Conservation (phyloP, 2,329 filamentous ascomycete species). For the Colletotrichum camelliae region DNA sequence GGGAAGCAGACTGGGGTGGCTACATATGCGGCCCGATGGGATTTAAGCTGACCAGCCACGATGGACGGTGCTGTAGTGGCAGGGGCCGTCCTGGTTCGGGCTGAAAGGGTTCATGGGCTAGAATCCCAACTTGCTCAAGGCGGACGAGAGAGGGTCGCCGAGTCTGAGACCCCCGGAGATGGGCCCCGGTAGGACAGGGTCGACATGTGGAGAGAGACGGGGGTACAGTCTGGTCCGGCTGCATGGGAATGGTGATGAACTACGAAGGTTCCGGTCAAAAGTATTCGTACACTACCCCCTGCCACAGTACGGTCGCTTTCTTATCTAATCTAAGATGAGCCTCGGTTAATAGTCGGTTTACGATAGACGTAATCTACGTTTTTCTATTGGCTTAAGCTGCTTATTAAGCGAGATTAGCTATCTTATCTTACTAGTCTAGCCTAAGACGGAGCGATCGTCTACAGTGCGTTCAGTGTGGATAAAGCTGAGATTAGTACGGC, state of each 20-base stretch:
- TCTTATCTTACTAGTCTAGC: too few species aligned
- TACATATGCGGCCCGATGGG: neutral
- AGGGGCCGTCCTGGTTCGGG: neutral
- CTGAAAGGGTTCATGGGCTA: neutral
- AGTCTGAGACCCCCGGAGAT: conserved; percentile 10
- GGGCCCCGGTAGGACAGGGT: conserved; percentile 9
- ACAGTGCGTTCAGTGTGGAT: too few species aligned
- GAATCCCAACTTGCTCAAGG: neutral
- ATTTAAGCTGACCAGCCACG: neutral
- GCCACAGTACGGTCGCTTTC: too few species aligned
- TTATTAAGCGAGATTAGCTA: too few species aligned
- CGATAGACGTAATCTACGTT: too few species aligned
- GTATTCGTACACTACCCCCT: too few species aligned
- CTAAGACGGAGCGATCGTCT: too few species aligned
- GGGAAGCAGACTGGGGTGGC: neutral
- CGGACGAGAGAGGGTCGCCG: neutral
- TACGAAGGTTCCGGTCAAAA: too few species aligned
- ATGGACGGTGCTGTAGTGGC: neutral
- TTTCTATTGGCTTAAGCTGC: too few species aligned
- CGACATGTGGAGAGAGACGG: conserved; percentile 9
- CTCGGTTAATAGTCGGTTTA: too few species aligned
- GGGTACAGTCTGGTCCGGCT: neutral
- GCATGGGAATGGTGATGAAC: neutral
- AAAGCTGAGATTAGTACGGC: too few species aligned
- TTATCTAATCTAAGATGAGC: too few species aligned